Evolutionary conservation across 2,329 filamentous ascomycete genomes (phyloP), one percentile per base, ranked within the genome.

Genomic region (Penicillium aurantiogriseum): DNA sequence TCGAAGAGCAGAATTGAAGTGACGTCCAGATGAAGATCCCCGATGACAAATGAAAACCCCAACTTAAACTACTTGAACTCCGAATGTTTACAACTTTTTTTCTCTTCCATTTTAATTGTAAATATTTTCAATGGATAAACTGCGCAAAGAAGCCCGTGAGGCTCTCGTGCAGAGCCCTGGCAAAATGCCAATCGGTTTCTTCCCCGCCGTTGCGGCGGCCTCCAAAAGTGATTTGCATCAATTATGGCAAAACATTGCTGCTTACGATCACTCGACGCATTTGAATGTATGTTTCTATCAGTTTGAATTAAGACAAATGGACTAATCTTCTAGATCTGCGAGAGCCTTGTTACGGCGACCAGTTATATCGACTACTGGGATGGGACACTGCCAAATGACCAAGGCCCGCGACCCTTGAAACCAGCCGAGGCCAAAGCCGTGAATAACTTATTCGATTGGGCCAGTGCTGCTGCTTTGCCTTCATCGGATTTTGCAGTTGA

Each of bases 1-100:
- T 53, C 79, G 76, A 60, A 80, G 76, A 58, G 71, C 77, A 25
- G 84, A 88, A 67, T 67, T 89, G 53, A 80, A 66, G 40, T 54
- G 53, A 80, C 65, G 39, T 54, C 63, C 40, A 42, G 23, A 45
- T 63, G 49, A 58, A 52, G 43, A 45, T 42, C 25, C 45, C 45
- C 42, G 49, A 57, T 55, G 54, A 57, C 54, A 55, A 44, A 55
- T 56, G 45, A 57, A 53, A 46, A 43, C 19, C 38, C 38, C 35
- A 57, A 54, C 33, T 51, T 40, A 23, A 57, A 61, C 31, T 29
- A 47, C 45, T 23, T 27, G 11, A n/a, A 27, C 17, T 33, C 33
- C 25, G 36, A 31, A 29, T 50, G 27, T 52, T 36, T 31, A 50
- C 47, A 44, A 39, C 17, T 52, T 46, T 52, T 46, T 33, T 40